A percentile compares a stretch with the other conserved stretches of the same genome.
These are phyloP conservation scores for Neoascochyta sp. DNA, from an alignment of 2,329 filamentous ascomycete species.

Conservation along the genomic window DNA sequence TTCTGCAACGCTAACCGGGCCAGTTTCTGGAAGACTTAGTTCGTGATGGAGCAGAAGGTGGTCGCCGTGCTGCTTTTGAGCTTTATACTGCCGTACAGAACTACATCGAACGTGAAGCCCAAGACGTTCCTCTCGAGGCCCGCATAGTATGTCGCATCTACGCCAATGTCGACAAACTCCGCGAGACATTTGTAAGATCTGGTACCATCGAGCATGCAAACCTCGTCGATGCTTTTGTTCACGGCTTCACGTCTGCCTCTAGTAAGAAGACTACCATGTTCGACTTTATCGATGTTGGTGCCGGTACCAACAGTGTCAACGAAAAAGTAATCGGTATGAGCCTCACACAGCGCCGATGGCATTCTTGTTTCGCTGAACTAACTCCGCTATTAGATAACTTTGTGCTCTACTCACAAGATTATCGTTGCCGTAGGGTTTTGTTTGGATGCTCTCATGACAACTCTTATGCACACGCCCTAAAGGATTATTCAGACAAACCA, in stretches of 20 bases:
- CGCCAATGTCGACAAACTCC: constrained; percentile 51
- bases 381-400: constrained; percentile 47
- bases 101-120: constrained; percentile 38
- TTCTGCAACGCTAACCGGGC: background rate
- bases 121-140: constrained; percentile 40
- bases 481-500: constrained; percentile 47
- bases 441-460: constrained; percentile 58
- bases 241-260: constrained; percentile 54
- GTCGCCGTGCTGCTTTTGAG: constrained; percentile 50
- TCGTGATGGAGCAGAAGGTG: constrained; percentile 50
- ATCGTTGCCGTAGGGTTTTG: constrained; percentile 59
- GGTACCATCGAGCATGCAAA: constrained; percentile 44
- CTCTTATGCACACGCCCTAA: constrained; percentile 52
- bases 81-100: constrained; percentile 45
- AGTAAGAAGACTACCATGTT: constrained; percentile 45
- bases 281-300: constrained; percentile 46
- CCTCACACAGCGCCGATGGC: background rate
- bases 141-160: constrained; percentile 54
- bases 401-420: constrained; percentile 54
- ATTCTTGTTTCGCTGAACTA: constrained; percentile 4
- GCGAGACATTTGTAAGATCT: constrained; percentile 46
- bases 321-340: constrained; percentile 49
- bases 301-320: constrained; percentile 46
- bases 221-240: constrained; percentile 51
- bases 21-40: constrained; percentile 51